Evolutionary conservation across 2,329 filamentous ascomycete species (phyloP), one percentile per base, ranked within the genome.

Genomic region (Venturia pyrina): DNA sequence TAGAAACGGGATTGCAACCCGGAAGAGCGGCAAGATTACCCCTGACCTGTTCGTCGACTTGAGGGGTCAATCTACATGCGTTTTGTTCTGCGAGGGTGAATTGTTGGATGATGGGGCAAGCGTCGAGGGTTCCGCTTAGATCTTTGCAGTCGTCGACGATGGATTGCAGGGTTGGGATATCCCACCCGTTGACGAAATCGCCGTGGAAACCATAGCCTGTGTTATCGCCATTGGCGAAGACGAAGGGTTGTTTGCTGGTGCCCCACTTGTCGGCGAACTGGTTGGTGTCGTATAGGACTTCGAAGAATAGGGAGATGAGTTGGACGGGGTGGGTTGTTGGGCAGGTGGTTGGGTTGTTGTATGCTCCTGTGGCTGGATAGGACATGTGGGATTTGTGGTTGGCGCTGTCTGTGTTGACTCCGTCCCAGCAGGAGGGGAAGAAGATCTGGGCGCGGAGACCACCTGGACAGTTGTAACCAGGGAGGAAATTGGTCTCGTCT

Each of bases 161-260:
- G 68, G 83, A 79, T 75, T 89, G 86, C 62, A 90, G 85, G 59
- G 82, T n/a, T n/a, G n/a, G n/a, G n/a, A n/a, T 80, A 69, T 91
- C 85, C 89, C 89, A 92, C 19, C 84, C 89, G 68, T 89, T 85
- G 64, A 79, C 65, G 77, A 92, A 91, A 75, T 92, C 89, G 61
- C 82, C 88, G 75, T 91, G 89, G 67, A 83, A 82, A 24, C 85
- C 85, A 78, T 84, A 90, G 66, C 89, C 89, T 13, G 89, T 89
- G 24, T 81, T 78, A 66, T 92, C 88, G 57, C 88, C 88, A 72
- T 86, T 87, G 69, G 87, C 79, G 56, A 89, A 83, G 65, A 90
- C 85, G 71, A 90, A 90, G 13, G 86, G 87, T 70, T 64, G 24
- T 70, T 73, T 61, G 83, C 82, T 48, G 87, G 85, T 57, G 90